Base-by-base conservation (phyloP, 164 flowering plant genomes). In the Dillenia suffruticosa region DNA sequence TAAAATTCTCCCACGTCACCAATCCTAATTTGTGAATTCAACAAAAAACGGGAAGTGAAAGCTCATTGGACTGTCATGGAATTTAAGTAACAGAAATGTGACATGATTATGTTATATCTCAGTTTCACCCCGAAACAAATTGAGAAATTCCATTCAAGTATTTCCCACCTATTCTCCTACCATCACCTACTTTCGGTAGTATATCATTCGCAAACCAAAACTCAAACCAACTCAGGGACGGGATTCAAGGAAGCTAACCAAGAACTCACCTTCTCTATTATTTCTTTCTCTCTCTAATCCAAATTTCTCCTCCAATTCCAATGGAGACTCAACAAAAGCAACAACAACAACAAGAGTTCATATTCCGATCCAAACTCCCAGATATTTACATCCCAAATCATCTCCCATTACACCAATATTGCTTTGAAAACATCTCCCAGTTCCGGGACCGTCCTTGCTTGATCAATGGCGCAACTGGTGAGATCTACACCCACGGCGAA, bases 281-380 rank as follows among this genome's bases (percentile, higher is more conserved):
- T 46, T 16, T 17, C 16, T 19, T 14, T 32, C 47, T 48, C 57
- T 44, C 24, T 16, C 24, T 15, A 26, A 26, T 26, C 40, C 40
- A 26, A 26, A 51, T 50, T 24, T 48, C 17, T 16, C 14, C n/a
- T 49, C 12, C 51, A 12, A 10, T 44, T 58, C 53, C 22, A 58
- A 68, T 64, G 61, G 62, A 55, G 15, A 32, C 54, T 16, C 3
- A 10, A 32, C 40, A 15, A 12, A 11, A 65, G 50, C 22, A 48
- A 26, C 46, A 53, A 17, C 15, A 61, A 10, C 48, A 51, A 1
- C 59, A 72, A 16, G 87, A 92, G 13, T 69, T 74, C 80, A 80
- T 94, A 43, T 94, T 76, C 79, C 66, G 89, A 52, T 94, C 98
- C 10, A 94, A 86, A 59, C 87, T 94, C 8, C 96, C 97, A 0